These are phyloP conservation scores for Ascochyta koolunga DNA, from an alignment of 2,329 filamentous ascomycete species.

Conservation along the genomic window DNA sequence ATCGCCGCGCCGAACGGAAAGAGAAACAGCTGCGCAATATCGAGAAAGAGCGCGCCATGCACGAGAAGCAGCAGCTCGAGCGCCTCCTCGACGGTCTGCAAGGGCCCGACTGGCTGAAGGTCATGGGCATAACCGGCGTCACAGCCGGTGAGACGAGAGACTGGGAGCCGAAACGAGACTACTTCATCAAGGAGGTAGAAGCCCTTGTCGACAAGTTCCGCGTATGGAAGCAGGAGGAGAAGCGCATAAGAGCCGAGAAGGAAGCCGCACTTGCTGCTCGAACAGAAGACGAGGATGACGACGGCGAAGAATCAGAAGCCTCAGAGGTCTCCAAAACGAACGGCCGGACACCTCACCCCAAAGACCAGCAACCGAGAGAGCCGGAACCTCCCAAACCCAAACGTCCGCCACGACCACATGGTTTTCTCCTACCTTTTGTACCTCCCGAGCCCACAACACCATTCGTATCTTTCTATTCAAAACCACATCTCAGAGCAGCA, in stretches of 20 bases:
- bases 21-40: conserved; percentile 73
- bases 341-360: conserved; percentile 5
- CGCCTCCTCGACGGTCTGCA: conserved; percentile 79
- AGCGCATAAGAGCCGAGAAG: conserved; percentile 76
- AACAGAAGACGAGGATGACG: conserved; percentile 54
- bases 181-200: conserved; percentile 84
- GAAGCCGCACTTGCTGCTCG: conserved; percentile 65
- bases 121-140: conserved; percentile 85
- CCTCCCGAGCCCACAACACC: conserved; percentile 58
- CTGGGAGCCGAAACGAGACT: conserved; percentile 82
- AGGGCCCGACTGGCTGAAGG: conserved; percentile 89
- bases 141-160: conserved; percentile 85
- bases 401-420: conserved; percentile 40
- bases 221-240: conserved; percentile 88
- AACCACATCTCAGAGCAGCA: conserved; percentile 78
- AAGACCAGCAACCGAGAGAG: conserved; percentile 54
- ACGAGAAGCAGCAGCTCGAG: conserved; percentile 70
- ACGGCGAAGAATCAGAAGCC: conserved; percentile 46
- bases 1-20: conserved; percentile 66
- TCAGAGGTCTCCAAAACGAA: conserved; percentile 35
- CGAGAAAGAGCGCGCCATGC: conserved; percentile 69
- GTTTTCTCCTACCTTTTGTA: conserved; percentile 35
- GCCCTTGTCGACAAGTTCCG: conserved; percentile 85
- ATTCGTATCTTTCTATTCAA: conserved; percentile 86
- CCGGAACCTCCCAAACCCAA: conserved; percentile 43